Percentiles rank a stretch among this genome's conserved stretches.
Conservation (phyloP, 176 grass and related monocot genomes). For the Otatea glauca region DNA sequence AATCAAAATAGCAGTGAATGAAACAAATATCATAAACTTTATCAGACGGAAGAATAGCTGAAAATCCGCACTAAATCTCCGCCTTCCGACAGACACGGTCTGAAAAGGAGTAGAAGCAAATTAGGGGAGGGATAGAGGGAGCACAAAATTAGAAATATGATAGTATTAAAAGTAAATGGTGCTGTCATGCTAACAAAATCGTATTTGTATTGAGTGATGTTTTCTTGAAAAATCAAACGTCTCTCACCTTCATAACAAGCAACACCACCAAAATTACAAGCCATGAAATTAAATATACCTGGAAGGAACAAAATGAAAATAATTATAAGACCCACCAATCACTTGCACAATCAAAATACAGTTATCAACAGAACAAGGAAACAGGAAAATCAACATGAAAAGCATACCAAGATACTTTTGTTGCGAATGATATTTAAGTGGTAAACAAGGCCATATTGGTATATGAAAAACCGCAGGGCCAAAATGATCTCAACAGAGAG, state of each 20-base stretch:
- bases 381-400: slow-evolving; percentile 13
- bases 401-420: slow-evolving; percentile 80
- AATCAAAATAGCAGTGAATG: slow-evolving; percentile 66
- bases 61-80: slow-evolving; percentile 76
- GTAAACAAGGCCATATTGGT: slow-evolving; percentile 96
- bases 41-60: slow-evolving; percentile 92
- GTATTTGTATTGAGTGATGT: slow-evolving; percentile 18
- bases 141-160: slow-evolving; percentile 4
- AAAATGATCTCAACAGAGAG: slow-evolving; percentile 74
- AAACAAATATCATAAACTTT: slow-evolving; percentile 88
- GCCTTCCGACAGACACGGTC: slow-evolving; percentile 78
- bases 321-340: slow-evolving; percentile 14
- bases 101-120: slow-evolving; percentile 48
- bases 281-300: slow-evolving; percentile 93
- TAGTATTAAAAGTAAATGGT: background rate
- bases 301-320: slow-evolving; percentile 42
- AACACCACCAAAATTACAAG: slow-evolving; percentile 72
- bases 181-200: background rate
- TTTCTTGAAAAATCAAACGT: slow-evolving; percentile 35
- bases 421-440: slow-evolving; percentile 63
- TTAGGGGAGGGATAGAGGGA: slow-evolving; percentile 17
- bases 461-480: slow-evolving; percentile 81
- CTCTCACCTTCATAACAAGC: slow-evolving; percentile 78
- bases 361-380: slow-evolving; percentile 28
- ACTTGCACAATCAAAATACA: slow-evolving; percentile 37